Evolutionary conservation across 352 stramenopile species (phyloP).

Genomic region (Hyaloperonospora arabidopsidis): DNA sequence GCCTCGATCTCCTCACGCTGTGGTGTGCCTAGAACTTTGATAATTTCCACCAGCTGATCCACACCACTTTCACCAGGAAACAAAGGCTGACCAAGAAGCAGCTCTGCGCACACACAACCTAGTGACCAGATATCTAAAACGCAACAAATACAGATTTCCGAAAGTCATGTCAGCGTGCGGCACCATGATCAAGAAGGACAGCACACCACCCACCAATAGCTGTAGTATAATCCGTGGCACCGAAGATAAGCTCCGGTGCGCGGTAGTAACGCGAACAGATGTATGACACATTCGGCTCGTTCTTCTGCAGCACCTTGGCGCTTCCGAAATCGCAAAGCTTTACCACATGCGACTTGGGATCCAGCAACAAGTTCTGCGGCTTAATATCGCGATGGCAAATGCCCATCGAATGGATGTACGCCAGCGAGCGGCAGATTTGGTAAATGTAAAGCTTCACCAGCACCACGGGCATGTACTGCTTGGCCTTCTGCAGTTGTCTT

Average conservation of each 20-base stretch:
- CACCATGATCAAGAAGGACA: background rate
- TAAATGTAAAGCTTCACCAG: slow-evolving; percentile 99
- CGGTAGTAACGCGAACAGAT: slow-evolving; percentile 99
- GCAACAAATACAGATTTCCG: background rate
- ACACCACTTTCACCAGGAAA: slow-evolving; percentile 98
- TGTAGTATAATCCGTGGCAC: slow-evolving; percentile 99
- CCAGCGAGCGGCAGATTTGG: slow-evolving; percentile 95
- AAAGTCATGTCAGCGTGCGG: slow-evolving; percentile 1
- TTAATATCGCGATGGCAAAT: slow-evolving; percentile 99
- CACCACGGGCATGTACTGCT: slow-evolving; percentile 93
- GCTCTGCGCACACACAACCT: slow-evolving; percentile 97
- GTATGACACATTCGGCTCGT: slow-evolving; percentile 99
- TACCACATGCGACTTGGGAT: slow-evolving; percentile 94
- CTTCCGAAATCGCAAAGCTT: slow-evolving; percentile 99
- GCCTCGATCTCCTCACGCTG: slow-evolving; percentile 96
- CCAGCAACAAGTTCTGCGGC: slow-evolving; percentile 98
- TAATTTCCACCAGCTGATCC: slow-evolving; percentile 99
- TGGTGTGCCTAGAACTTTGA: slow-evolving; percentile 98
- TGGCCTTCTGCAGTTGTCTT: slow-evolving; percentile 93
- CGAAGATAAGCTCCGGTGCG: slow-evolving; percentile 99
- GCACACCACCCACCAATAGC: slow-evolving; percentile 79
- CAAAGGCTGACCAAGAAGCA: slow-evolving; percentile 95
- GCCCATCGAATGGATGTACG: slow-evolving; percentile 96
- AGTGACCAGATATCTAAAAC: slow-evolving; percentile 91
- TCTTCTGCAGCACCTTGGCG: slow-evolving; percentile 91